Evolutionary conservation across 106 monocot genomes (phyloP).

Genomic region (Hemerocallis citrina): DNA sequence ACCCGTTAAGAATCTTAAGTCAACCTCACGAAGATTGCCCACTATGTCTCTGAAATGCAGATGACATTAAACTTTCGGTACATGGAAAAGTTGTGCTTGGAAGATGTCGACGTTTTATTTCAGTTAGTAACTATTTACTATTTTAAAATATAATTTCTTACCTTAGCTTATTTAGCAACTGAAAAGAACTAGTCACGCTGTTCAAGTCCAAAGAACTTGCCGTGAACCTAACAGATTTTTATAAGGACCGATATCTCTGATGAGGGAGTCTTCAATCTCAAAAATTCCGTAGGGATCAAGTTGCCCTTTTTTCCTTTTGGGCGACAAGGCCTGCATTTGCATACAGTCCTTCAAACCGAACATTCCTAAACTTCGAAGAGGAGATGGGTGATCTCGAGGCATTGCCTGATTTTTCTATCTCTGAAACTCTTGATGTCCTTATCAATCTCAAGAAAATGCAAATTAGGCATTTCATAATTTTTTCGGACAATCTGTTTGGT

Average conservation of each 20-base stretch:
- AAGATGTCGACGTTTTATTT: not conserved
- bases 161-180: constrained; percentile 57
- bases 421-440: constrained; percentile 40
- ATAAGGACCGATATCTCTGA: constrained; percentile 79
- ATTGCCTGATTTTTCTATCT: constrained; percentile 36
- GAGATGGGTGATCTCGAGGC: constrained; percentile 10
- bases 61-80: too few relatives aligned
- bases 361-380: constrained; percentile 14
- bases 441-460: constrained; percentile 68
- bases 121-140: not conserved
- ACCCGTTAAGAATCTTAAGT: constrained; percentile 47
- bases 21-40: constrained; percentile 38
- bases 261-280: constrained; percentile 48
- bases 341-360: constrained; percentile 18
- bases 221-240: constrained; percentile 75
- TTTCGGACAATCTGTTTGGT: constrained; percentile 84
- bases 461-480: constrained; percentile 68
- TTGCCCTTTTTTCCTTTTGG: constrained; percentile 31
- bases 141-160: not conserved
- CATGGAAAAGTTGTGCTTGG: not conserved
- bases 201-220: constrained; percentile 41
- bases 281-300: constrained; percentile 86
- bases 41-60: constrained; percentile 47
- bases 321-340: constrained; percentile 5
- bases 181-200: constrained; percentile 34